Base-by-base conservation (phyloP, 805 yeast species). In the Suhomyces vadensis region DNA sequence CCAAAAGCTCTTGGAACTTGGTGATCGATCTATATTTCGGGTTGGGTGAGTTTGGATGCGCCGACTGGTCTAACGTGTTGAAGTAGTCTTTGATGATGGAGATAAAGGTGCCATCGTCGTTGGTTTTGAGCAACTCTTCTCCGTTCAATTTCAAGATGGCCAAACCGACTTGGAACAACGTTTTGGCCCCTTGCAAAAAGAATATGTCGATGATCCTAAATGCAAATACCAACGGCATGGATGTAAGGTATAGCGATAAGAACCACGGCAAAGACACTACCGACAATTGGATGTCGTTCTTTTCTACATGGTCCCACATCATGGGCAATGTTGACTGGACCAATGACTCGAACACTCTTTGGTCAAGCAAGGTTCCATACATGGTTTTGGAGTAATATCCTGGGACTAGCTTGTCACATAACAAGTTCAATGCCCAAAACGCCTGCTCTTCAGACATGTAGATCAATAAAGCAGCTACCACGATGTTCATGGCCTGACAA, bases 401-500 rank as follows among this genome's bases (percentile, higher is more conserved):
- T 0, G 98, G 98, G 3, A 90, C 86, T 47, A 87, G 78, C 31
- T 81, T 77, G 47, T 90, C 96, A 67, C 97, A 90, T 2, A 94
- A 65, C 13, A 80, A 78, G 43, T 82, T 79, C 44, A 94, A 73
- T 46, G 92, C 81, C 98, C 98, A 94, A 59, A 89, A 94, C 0
- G 97, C 98, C 64, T 94, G 98, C 52, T 92, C 99, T 63, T 94
- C 99, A 6, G 95, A 85, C 85, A 88, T 90, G 61, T 82, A 86
- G 31, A 85, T 85, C 40, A 87, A 66, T 42, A 87, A 63, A 0
- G 88, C 91, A 1, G 95, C 95, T 1, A 80, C 82, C 6, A 87
- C 90, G 41, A 94, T 94, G 61, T 94, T 94, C 99, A 95, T 94
- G 1, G 98, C 99, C 64, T 94, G 99, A 62, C 99, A 94, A 63